Evolutionary conservation across 257 asterid genomes (phyloP).

Genomic region (Lycium ferocissimum): DNA sequence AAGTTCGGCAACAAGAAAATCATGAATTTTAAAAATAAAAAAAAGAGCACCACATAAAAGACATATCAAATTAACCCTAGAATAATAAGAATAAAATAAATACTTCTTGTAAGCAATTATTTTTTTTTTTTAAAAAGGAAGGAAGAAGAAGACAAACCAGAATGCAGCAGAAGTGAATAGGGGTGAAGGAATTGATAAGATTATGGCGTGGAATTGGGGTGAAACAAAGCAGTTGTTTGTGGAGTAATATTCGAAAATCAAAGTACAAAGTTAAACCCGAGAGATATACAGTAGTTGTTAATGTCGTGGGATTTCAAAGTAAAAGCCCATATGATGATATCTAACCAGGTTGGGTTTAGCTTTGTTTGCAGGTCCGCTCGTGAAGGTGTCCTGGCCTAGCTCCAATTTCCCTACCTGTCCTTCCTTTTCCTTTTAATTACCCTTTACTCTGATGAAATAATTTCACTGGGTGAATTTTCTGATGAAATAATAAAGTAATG

Average conservation of each 20-base stretch:
- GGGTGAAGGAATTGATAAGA: not conserved
- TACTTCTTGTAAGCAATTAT: not conserved
- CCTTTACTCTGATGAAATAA: not conserved
- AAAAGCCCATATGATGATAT: constrained; percentile 19
- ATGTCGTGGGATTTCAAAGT: not conserved
- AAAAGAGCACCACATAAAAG: not conserved
- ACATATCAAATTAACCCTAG: constrained; percentile 19
- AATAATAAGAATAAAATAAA: not conserved
- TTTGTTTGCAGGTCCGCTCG: not conserved
- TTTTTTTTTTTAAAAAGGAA: too few species aligned
- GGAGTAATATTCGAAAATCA: not conserved
- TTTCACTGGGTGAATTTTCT: too few species aligned
- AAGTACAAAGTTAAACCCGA: not conserved
- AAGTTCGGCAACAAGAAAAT: not conserved
- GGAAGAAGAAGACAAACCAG: constrained; percentile 27
- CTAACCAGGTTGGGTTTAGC: not conserved
- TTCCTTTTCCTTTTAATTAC: not conserved
- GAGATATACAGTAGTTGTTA: not conserved
- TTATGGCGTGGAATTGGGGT: not conserved
- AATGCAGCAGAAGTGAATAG: constrained; percentile 3
- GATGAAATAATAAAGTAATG: too few species aligned
- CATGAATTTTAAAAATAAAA: not conserved
- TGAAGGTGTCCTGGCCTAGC: not conserved
- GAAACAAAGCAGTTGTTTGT: not conserved
- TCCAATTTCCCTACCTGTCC: not conserved